Evolutionary conservation across 2,329 filamentous ascomycete species (phyloP), one percentile per base, ranked within the genome.

Genomic region (Aspergillus intermedius): DNA sequence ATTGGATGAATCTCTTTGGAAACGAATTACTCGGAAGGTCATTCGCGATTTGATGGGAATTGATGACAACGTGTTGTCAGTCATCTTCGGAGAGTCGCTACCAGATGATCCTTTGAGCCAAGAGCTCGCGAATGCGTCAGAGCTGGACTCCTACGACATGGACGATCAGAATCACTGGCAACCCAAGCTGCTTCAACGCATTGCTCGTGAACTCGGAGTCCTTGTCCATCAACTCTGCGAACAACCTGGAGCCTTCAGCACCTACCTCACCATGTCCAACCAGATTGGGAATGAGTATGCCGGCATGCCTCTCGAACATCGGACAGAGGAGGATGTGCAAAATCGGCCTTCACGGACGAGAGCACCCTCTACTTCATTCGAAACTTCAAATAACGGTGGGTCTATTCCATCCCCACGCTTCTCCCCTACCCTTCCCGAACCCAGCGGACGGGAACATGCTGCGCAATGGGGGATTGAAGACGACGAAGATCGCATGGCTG

Each of bases 1-100:
- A 4, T 76, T 81, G 25, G 74, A 77, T 39, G 83, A 89, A 54
- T 84, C 86, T 1, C 80, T 94, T 56, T 88, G 89, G 82, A 83
- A 84, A 52, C 81, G 86, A 9, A 81, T 97, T 44, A 95, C 91
- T 2, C 82, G 87, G 49, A 88, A 84, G 60, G 86, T 97, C 23
- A 89, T 98, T 58, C 82, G 84, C 46, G 90, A 96, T 63, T 73
- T 98, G 40, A 87, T 97, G 64, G 91, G 91, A 7, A 87, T 98
- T 48, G 91, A 97, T 59, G 89, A 96, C 54, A 80, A 81, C 44
- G 75, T 93, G 17, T 77, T 98, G 7, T 87, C 87, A 0, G 83
- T 96, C 44, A 83, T 98, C 7, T 85, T 97, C 48, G 93, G 93
- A 10, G 90, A 96, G 65, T 74, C 81, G 2, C 71, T 95, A 21